Base-by-base conservation (phyloP, 257 asterid genomes). In the Echium plantagineum region DNA sequence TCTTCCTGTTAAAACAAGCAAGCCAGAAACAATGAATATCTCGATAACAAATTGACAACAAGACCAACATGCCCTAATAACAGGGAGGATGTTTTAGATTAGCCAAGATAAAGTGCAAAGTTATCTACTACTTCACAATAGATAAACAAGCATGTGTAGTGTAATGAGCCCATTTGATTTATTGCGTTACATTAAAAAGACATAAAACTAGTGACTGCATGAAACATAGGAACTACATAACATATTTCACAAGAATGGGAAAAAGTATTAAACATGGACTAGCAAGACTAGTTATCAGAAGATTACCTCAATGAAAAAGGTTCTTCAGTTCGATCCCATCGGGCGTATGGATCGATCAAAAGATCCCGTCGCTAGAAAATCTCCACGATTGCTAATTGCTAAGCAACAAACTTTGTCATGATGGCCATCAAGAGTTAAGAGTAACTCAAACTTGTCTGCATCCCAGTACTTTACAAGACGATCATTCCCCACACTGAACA, bases 241-340 rank as follows among this genome's bases (percentile, higher is more conserved):
- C 15, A 42, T 12, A 42, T 42, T n/a, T 42, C 0, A 2, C 17
- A 42, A 42, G 35, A 24, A 28, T 46, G 55, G 30, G 16, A 5
- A 72, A 59, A 26, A 42, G 26, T 20, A 18, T 52, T 19, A 22
- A 24, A 46, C 8, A 30, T 18, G 18, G 57, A 32, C 46, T 4
- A 16, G 17, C 48, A 24, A 22, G 32, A 57, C 64, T 42, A 52
- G 52, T 18, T 19, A 19, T 15, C 13, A 52, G 75, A 61, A 22
- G 62, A 74, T 57, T 67, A 91, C 98, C 93, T 91, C 95, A 46
- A 91, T 77, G 71, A 81, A 58, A 91, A 91, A 48, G 94, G 94
- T 72, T 91, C 98, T 58, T 88, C 94, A 7, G 98, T 88, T 61
- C 98, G 98, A 78, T 91, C 95, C 98, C 98, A 91, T 18, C 97